Evolutionary conservation across 306 rosid species (phyloP).

Genomic region (Biancaea sappan): DNA sequence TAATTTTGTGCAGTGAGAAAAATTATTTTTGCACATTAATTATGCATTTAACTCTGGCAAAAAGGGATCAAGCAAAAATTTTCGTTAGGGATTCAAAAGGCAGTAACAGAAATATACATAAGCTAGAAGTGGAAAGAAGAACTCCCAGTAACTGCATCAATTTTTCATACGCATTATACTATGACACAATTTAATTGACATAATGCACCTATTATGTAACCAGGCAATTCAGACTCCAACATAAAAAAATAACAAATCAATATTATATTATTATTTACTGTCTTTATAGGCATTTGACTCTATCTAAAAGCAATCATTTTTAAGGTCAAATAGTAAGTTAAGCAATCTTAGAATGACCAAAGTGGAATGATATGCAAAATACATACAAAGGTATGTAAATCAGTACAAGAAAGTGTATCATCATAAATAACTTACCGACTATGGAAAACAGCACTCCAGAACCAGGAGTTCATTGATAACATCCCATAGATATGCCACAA

Average conservation of each 20-base stretch:
- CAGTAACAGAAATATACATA: conserved; percentile 1
- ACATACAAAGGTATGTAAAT: neutral
- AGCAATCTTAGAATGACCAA: neutral
- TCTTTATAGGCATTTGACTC: neutral
- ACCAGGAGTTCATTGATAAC: conserved; percentile 66
- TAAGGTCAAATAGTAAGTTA: neutral
- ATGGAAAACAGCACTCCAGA: conserved; percentile 78
- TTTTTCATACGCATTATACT: neutral
- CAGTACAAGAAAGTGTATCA: neutral
- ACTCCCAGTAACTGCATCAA: neutral
- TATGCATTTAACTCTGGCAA: neutral
- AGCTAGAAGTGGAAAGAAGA: neutral
- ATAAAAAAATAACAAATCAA: neutral
- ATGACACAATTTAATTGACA: conserved; percentile 11
- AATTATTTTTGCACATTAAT: conserved; percentile 2
- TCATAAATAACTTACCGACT: conserved; percentile 56
- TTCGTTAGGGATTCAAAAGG: neutral
- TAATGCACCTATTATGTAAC: neutral
- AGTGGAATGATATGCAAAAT: neutral
- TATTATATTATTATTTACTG: neutral
- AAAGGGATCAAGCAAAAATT: neutral
- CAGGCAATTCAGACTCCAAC: conserved; percentile 1
- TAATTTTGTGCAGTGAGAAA: neutral
- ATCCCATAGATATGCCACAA: conserved; percentile 71
- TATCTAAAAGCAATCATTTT: neutral